phyloP scores from a whole-genome alignment of 805 yeast species.

The Metschnikowia dekortorum region DNA sequence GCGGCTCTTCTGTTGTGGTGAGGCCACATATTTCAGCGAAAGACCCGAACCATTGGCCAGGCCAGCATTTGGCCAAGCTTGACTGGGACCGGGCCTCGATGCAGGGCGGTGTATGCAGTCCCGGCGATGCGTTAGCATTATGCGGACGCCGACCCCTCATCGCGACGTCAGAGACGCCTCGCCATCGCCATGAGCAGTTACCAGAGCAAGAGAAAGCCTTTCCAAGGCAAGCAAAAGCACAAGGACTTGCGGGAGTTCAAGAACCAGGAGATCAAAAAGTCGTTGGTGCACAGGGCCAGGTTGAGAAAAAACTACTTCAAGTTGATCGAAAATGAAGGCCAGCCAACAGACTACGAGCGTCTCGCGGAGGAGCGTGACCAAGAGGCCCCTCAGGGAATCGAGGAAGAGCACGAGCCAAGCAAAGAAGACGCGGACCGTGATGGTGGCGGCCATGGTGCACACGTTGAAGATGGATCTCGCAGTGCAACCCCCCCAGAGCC shows the following conservation, averaged over 20 bases:
- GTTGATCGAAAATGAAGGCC: slow-evolving; percentile 68
- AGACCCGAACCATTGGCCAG: no score
- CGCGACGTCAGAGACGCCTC: no score
- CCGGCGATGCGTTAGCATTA: slow-evolving; percentile 1
- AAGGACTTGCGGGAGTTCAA: slow-evolving; percentile 37
- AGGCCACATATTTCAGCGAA: no score
- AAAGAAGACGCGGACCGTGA: background rate
- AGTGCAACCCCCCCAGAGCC: slow-evolving; percentile 20
- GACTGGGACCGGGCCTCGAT: no score
- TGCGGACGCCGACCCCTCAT: background rate
- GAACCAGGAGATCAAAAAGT: slow-evolving; percentile 66
- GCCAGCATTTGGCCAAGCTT: no score
- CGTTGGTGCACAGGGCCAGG: slow-evolving; percentile 75
- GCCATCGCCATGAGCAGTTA: background rate
- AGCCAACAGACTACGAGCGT: slow-evolving; percentile 25
- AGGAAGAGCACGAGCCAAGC: background rate
- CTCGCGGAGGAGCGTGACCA: slow-evolving; percentile 5
- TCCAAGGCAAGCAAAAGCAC: slow-evolving; percentile 24
- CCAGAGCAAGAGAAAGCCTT: slow-evolving; percentile 20
- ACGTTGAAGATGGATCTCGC: slow-evolving; percentile 10
- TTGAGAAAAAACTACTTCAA: slow-evolving; percentile 79
- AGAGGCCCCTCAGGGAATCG: slow-evolving; percentile 7
- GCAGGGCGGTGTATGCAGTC: background rate
- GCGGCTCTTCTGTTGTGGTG: no score
- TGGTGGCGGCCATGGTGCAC: background rate